Evolutionary conservation across 495 filamentous ascomycete genomes (phyloP), one percentile per base, ranked within the genome.

Genomic region (Xylaria cubensis): DNA sequence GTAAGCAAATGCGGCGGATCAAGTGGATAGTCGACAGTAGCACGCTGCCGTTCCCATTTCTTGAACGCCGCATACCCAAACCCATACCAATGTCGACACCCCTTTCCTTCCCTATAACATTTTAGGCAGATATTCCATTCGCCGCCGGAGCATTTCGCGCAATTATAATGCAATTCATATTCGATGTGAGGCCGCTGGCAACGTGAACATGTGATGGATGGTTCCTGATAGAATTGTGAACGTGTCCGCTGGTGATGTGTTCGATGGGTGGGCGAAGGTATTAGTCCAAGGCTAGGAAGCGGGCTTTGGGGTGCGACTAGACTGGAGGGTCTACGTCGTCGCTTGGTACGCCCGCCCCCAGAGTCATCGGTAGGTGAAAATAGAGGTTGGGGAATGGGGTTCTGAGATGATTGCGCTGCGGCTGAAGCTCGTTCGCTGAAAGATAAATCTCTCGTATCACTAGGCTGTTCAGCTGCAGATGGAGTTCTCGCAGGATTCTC

Each of bases 131-230:
- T 83, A 77, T 94, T 90, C 83, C 88, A 95, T 32, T 86, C 81
- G 2, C 92, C 93, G n/a, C 84, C 77, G 50, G 86, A 84, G 80
- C 94, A 97, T 55, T 83, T 80, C 8, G 81, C 74, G 80, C 94
- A 97, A 78, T 90, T 90, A 80, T 92, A 94, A 79, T 97, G 93
- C 0, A 97, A 82, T 2, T 92, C 88, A 74, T 97, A 94, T 77
- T 96, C 89, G 69, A 97, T 93, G 68, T 92, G 84, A 3, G 80
- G 41, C 70, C 85, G 90, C 21, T 82, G 79, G 77, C 94, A 97
- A 39, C 87, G 80, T 34, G 89, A 86, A 77, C 94, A 97, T 39
- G 84, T 85, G 67, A 97, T 87, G 0, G 87, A 87, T 3, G 94
- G 94, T 73, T 96, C 94, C 4, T 82, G 70, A 74, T 88, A 94